Evolutionary conservation across 805 yeast genomes (phyloP).

Genomic region (Candida odintsovae): DNA sequence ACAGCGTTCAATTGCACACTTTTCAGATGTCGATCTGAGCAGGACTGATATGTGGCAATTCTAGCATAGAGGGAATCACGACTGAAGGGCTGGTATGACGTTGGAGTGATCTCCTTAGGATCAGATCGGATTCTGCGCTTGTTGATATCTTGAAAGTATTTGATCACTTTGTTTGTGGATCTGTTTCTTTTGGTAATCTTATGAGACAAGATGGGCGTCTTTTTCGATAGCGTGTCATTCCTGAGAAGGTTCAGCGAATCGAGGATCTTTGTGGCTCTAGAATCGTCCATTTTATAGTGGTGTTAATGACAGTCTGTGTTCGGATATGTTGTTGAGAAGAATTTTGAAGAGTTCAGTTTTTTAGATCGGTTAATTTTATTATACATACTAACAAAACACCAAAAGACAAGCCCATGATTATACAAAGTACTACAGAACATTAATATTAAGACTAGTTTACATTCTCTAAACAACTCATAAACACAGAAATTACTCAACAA

Average conservation of each 20-base stretch:
- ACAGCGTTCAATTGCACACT: not conserved
- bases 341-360: no score
- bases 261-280: not conserved
- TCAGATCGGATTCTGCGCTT: not conserved
- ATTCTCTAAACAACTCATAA: not conserved
- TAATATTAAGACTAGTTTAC: not conserved
- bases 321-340: no score
- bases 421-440: not conserved
- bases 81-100: not conserved
- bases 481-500: constrained; percentile 9
- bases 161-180: not conserved
- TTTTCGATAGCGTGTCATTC: not conserved
- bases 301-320: no score
- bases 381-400: no score
- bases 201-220: not conserved
- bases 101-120: not conserved
- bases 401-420: no score
- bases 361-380: no score
- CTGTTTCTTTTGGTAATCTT: not conserved
- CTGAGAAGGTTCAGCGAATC: not conserved
- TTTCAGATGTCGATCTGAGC: not conserved
- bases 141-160: not conserved
- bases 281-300: not conserved
- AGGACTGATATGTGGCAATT: not conserved
- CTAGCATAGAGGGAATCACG: not conserved